Percentiles rank a stretch among this genome's conserved stretches.
Evolutionary conservation across 2,329 filamentous ascomycete species (phyloP).

Genomic region (Cryphonectria japonica): DNA sequence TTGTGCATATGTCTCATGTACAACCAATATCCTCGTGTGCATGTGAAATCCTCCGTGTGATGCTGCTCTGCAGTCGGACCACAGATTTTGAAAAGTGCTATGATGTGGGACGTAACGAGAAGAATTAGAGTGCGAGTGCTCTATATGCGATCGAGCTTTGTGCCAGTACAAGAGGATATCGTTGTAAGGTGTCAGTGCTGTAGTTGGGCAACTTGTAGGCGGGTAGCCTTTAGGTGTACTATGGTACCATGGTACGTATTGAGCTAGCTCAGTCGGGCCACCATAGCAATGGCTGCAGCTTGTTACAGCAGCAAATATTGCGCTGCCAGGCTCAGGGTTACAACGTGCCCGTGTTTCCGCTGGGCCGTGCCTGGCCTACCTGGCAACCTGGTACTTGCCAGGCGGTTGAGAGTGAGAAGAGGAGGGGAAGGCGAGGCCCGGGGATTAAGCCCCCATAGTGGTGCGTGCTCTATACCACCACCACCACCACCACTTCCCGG

Average conservation of each 20-base stretch:
- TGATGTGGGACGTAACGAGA: background rate
- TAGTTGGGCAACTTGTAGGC: too few relatives aligned
- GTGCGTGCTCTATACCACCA: too few relatives aligned
- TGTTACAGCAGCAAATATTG: background rate
- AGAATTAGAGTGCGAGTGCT: background rate
- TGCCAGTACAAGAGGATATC: background rate
- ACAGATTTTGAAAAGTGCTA: background rate
- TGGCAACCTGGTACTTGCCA: background rate
- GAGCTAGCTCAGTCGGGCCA: background rate
- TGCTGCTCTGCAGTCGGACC: background rate
- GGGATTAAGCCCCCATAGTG: background rate
- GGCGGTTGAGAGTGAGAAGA: too few relatives aligned
- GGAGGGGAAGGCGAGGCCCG: constrained; percentile 3
- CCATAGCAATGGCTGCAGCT: background rate
- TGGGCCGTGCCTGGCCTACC: background rate
- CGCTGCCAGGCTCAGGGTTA: background rate
- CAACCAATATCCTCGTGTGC: background rate
- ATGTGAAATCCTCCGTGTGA: background rate
- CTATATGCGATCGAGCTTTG: too few relatives aligned
- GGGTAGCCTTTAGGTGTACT: background rate
- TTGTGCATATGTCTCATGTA: background rate
- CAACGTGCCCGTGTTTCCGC: constrained; percentile 1
- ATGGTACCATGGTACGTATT: background rate
- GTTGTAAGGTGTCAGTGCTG: background rate
- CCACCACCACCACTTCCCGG: background rate